Base-by-base conservation (phyloP, 331 rosid genomes). In the Quercus lobata region DNA sequence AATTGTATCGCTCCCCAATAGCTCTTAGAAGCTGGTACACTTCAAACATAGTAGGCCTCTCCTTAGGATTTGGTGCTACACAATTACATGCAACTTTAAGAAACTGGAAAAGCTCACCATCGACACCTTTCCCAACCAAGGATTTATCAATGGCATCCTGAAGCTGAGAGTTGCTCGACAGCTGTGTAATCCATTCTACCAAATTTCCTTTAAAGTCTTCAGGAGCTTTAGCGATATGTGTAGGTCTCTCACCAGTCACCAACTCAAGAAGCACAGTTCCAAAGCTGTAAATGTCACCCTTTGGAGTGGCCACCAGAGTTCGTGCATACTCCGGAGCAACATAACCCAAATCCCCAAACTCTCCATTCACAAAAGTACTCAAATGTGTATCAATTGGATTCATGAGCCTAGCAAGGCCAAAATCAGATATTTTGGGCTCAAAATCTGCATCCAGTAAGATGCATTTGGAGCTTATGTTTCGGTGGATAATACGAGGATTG, bases 31-130 rank as follows among this genome's bases (percentile, higher is more conserved):
- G 85, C 80, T 96, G 99, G 85, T 88, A 93, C 12, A 96, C 96
- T 87, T 96, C 99, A 85, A 93, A 96, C 99, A 96, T 90, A 25
- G 98, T 89, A 2, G 99, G 98, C 82, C 99, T 90, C 86, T 96
- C 98, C 91, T 91, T 93, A 68, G 90, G 65, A 78, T 71, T 82
- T 75, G 79, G 72, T 8, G 53, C 49, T 62, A 96, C 94, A 74
- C 99, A 96, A 56, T 75, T 96, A 80, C 88, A 85, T 3, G 94
- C 97, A 29, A 93, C 90, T 90, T 93, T 96, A 34, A 96, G 93
- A 81, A 96, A 93, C 83, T 96, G 98, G 88, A 91, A 89, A 82
- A 93, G 88, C 90, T 96, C 99, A 2, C 80, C 74, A 57, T 93
- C 92, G 8, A 68, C 86, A 15, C 91, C 97, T 55, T 92, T 91